Evolutionary conservation across 2,329 filamentous ascomycete genomes (phyloP), one percentile per base, ranked within the genome.

Genomic region (Cercospora berteroae): DNA sequence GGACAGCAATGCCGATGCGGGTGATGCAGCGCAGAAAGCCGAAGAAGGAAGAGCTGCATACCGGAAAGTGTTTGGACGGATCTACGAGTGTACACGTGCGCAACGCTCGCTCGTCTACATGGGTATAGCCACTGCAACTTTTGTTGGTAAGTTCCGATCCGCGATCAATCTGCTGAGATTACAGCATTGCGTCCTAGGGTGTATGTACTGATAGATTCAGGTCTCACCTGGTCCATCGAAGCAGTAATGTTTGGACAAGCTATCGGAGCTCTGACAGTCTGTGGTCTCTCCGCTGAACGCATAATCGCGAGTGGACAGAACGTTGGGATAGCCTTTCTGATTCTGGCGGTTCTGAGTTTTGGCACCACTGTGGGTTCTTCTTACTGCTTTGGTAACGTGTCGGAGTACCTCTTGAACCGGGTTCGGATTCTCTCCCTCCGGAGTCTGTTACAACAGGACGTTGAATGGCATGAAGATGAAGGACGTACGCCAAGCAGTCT

Each of bases 391-490:
- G 87, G 86, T 2, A 80, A 82, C 66, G 79, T 87, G 0, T 86
- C 89, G 0, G 89, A 92, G 74, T 86, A 88, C 69, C 79, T 90
- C 1, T 80, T 91, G 1, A 89, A 88, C 75, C 84, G 82, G 42
- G 84, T 90, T 8, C 83, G 89, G 62, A 84, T 89, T 1, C 77
- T 89, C 1, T 89, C 87, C 0, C 86, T 91, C 75, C 84, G 87
- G 3, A 86, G 88, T 0, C 78, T 91, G 1, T 84, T 91, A 61
- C 82, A 87, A 68, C 89, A 91, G 77, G 87, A 88, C 68, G 79
- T 91, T 48, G 83, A 89, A 68, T 92, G 89, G 89, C 90, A 92
- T 72, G 86, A 91, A 74, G 87, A 88, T 0, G 82, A 86, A 20
- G 84, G 83, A 4, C 85, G 89, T 16, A 89, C 84, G 0, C 88